These are phyloP conservation scores for Skeletonema menzelii DNA, from an alignment of 108 stramenopile genomes.

Conservation along the genomic window DNA sequence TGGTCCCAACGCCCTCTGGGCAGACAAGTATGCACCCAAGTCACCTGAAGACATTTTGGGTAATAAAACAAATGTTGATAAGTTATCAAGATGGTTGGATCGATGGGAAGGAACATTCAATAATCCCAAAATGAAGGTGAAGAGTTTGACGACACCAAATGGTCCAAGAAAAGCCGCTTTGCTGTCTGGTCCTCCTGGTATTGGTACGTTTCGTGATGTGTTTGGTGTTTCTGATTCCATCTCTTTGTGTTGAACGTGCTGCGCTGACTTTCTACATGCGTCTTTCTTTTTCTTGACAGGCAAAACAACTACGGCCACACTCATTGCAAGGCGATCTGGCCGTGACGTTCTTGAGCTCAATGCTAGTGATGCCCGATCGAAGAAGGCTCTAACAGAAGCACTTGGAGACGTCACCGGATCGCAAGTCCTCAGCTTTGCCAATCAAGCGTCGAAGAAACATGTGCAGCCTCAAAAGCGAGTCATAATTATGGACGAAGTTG, in stretches of 20 bases:
- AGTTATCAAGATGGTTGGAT: slow-evolving; percentile 65
- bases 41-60: slow-evolving; percentile 73
- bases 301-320: slow-evolving; percentile 90
- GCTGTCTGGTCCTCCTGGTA: slow-evolving; percentile 96
- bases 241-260: neutral
- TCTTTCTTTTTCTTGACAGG: slow-evolving; percentile 5
- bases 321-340: slow-evolving; percentile 82
- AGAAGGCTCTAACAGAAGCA: slow-evolving; percentile 66
- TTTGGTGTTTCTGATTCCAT: neutral
- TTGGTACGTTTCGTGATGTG: slow-evolving; percentile 61
- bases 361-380: slow-evolving; percentile 94
- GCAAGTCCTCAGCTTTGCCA: slow-evolving; percentile 58
- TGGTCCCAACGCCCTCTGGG: slow-evolving; percentile 80
- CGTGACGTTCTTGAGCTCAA: slow-evolving; percentile 96
- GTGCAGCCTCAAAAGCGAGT: slow-evolving; percentile 51
- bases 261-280: neutral
- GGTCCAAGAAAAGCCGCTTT: slow-evolving; percentile 87
- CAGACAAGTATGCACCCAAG: slow-evolving; percentile 90
- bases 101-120: slow-evolving; percentile 85
- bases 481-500: slow-evolving; percentile 99
- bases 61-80: slow-evolving; percentile 66
- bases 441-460: slow-evolving; percentile 3
- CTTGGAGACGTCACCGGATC: slow-evolving; percentile 86
- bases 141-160: slow-evolving; percentile 45
- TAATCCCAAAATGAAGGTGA: slow-evolving; percentile 38